These are phyloP conservation scores for Lipomyces spencermartinsiae DNA, from an alignment of 805 yeast species.

Conservation along the genomic window DNA sequence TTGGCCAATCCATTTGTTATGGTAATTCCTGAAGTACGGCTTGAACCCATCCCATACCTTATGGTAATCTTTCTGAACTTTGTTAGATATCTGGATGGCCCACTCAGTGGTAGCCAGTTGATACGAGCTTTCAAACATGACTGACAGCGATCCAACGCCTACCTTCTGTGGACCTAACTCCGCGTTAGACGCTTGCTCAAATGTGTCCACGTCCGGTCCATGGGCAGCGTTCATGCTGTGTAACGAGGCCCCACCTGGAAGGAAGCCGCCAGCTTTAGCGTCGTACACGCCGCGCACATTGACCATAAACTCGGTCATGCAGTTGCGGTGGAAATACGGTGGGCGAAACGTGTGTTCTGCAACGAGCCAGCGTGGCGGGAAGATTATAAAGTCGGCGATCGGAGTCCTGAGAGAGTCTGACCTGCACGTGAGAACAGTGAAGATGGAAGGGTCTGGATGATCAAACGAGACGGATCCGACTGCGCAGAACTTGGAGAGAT, in stretches of 20 bases:
- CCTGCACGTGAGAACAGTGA: slow-evolving; percentile 39
- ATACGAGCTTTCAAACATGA: slow-evolving; percentile 41
- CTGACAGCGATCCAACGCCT: slow-evolving; percentile 43
- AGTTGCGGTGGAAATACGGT: slow-evolving; percentile 43
- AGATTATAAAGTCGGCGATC: slow-evolving; percentile 44
- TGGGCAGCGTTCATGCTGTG: slow-evolving; percentile 32
- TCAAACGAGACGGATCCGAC: slow-evolving; percentile 44
- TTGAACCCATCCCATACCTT: not conserved
- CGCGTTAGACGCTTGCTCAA: slow-evolving; percentile 37
- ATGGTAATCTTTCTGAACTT: not conserved
- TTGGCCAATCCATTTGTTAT: too few species aligned
- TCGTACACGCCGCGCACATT: slow-evolving; percentile 25
- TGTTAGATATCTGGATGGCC: slow-evolving; percentile 25
- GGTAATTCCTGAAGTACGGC: not conserved
- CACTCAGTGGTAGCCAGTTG: slow-evolving; percentile 40
- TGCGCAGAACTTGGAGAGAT: slow-evolving; percentile 41
- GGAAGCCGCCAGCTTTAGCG: slow-evolving; percentile 40
- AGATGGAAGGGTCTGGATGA: slow-evolving; percentile 45
- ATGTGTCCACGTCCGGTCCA: slow-evolving; percentile 43
- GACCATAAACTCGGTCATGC: slow-evolving; percentile 42
- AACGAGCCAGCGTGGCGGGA: slow-evolving; percentile 45
- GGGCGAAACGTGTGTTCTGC: slow-evolving; percentile 44
- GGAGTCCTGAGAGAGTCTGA: slow-evolving; percentile 41
- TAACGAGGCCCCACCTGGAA: slow-evolving; percentile 45
- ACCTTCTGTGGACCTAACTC: slow-evolving; percentile 38